Evolutionary conservation across 116 monocot genomes (phyloP), one percentile per base, ranked within the genome.

Genomic region (Cymodocea nodosa): DNA sequence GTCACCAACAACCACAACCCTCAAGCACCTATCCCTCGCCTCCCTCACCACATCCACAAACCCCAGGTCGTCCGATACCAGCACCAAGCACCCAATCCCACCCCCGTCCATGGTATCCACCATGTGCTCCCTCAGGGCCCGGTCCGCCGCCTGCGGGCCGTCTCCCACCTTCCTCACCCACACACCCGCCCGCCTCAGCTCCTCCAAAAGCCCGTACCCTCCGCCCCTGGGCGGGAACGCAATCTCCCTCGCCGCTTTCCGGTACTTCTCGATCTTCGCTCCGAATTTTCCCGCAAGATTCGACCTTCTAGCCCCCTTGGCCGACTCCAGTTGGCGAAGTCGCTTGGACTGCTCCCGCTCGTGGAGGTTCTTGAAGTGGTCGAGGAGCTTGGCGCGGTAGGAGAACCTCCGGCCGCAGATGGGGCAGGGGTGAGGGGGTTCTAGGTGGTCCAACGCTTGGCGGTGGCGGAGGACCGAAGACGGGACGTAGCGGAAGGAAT

Each of bases 381-480:
- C 20, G 44, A 83, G 50, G 70, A 90, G 81, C 52, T 59, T 68
- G 58, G 70, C 25, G 54, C 40, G 80, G 60, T 30, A 9, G 78
- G 22, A 74, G 80, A 89, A 89, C 62, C 77, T 75, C 36, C 85
- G 78, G 25, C 80, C 78, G 76, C 89, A 89, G 62, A 89, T 68
- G 62, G 73, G 75, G 76, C 89, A 89, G 64, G 63, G 52, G 67
- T 67, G 52, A 25, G 73, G 74, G 60, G 7, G 30, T 30, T 30
- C 30, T 30, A 3, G 44, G 44, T 44, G 44, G 12, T 10, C 44
- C 8, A 54, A 16, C 16, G 54, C 48, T 53, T 51, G 62, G 61
- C 61, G 77, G 63, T 30, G 22, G 72, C 12, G 75, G 20, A 51
- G 54, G 50, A 62, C 19, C 5, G 44, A 64, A 68, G 62, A 12